Base-by-base conservation (phyloP, 306 rosid genomes). In the Cicer chorassanicum region DNA sequence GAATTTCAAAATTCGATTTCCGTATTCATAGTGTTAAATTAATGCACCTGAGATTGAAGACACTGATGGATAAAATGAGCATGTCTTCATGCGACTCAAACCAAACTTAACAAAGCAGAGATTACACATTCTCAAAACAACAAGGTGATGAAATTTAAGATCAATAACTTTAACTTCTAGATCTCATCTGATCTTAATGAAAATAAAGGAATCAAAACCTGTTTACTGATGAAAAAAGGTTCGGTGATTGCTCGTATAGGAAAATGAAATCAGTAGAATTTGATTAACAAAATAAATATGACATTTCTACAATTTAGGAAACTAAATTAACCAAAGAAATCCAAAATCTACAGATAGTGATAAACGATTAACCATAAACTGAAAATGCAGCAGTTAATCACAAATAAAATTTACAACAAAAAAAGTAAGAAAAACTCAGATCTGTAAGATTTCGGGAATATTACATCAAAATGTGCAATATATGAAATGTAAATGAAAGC, bases 401-500 rank as follows among this genome's bases (percentile, higher is more conserved):
- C 7, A 55, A 55, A 54, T 18, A 18, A 10, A 16, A 54, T 18
- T 51, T 14, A 60, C 36, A 50, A 14, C 38, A 5, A 36, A 65
- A 75, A 36, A 11, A 5, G 7, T 1, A 46, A 16, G 53, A 39
- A 43, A 44, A 14, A 6, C 48, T 42, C 72, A 34, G 62, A 61
- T 73, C 49, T 7, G 1, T n/a, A 11, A 6, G 38, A 51, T 60
- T 68, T 41, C 48, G 14, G 54, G 36, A 61, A 36, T 8, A 38
- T 16, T 10, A 29, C 24, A 80, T 8, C 1, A 68, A 55, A 61
- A 48, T 48, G 55, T 54, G 13, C 10, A 29, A 68, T n/a, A 4
- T 18, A 61, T 10, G 82, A 80, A 78, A 65, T 9, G 89, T 10
- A 73, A 68, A 9, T 18, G 66, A 75, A 80, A 79, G 77, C 9